Evolutionary conservation across 768 basidiomycete species (phyloP).

Genomic region (Psilocybe sp.): DNA sequence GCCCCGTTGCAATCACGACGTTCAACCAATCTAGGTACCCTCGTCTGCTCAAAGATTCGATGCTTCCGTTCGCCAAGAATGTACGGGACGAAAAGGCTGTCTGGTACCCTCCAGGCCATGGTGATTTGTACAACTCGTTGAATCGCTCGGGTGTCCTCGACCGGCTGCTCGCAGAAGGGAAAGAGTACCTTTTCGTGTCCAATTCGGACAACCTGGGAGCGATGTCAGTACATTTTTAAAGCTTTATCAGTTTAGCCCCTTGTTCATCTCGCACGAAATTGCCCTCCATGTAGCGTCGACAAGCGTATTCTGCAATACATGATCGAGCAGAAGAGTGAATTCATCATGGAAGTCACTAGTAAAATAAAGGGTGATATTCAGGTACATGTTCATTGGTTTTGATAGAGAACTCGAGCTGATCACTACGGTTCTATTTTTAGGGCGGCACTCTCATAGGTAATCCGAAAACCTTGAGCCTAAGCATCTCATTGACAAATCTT

Average conservation of each 20-base stretch:
- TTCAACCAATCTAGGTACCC: slow-evolving; percentile 90
- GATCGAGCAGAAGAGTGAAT: slow-evolving; percentile 71
- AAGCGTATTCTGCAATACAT: slow-evolving; percentile 77
- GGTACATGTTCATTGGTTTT: slow-evolving; percentile 34
- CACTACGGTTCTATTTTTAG: slow-evolving; percentile 22
- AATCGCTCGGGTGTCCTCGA: slow-evolving; percentile 86
- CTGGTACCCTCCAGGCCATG: slow-evolving; percentile 94
- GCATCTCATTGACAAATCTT: neutral
- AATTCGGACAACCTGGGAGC: slow-evolving; percentile 96
- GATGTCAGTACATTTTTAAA: slow-evolving; percentile 58
- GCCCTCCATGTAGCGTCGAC: slow-evolving; percentile 51
- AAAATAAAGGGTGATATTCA: slow-evolving; percentile 81
- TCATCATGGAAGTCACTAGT: slow-evolving; percentile 88
- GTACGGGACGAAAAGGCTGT: slow-evolving; percentile 67
- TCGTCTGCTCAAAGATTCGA: slow-evolving; percentile 72
- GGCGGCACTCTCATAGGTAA: slow-evolving; percentile 68
- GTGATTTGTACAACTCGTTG: slow-evolving; percentile 89
- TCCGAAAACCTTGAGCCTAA: neutral
- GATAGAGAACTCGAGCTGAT: no score
- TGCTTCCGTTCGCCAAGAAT: slow-evolving; percentile 68
- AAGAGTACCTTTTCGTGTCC: slow-evolving; percentile 93
- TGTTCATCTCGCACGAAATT: no score
- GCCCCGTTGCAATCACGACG: slow-evolving; percentile 74
- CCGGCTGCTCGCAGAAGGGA: slow-evolving; percentile 81
- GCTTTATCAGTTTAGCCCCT: slow-evolving; percentile 18